A percentile compares a stretch with the other conserved stretches of the same genome.
phyloP scores from a whole-genome alignment of 306 rosid genomes.

The Cicer bijugum region DNA sequence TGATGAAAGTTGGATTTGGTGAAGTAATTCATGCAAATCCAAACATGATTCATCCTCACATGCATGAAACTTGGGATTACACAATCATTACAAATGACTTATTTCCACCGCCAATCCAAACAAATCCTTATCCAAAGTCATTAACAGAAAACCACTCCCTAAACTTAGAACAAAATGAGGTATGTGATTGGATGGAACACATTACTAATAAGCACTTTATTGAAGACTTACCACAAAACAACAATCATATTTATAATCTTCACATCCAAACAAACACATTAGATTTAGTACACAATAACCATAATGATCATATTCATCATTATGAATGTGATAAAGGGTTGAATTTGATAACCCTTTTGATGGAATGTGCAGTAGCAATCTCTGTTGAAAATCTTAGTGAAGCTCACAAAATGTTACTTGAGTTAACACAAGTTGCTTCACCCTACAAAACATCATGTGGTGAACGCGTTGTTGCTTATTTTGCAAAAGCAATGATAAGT shows the following conservation, averaged over 20 bases:
- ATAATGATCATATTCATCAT: neutral
- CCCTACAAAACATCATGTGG: constrained; percentile 80
- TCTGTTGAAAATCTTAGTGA: constrained; percentile 75
- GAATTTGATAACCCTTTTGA: constrained; percentile 64
- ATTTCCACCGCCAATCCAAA: constrained; percentile 50
- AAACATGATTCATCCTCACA: constrained; percentile 59
- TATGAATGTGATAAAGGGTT: constrained; percentile 55
- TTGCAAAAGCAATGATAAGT: constrained; percentile 75
- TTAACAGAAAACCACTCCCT: constrained; percentile 44
- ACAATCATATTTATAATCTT: constrained; percentile 33
- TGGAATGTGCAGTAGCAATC: constrained; percentile 83
- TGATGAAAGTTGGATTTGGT: constrained; percentile 60
- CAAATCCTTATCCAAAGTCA: constrained; percentile 50
- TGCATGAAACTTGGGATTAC: constrained; percentile 59
- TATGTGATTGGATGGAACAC: constrained; percentile 71
- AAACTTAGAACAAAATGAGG: constrained; percentile 57
- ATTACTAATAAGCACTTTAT: constrained; percentile 68
- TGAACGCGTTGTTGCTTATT: constrained; percentile 80
- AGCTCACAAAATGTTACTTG: constrained; percentile 71
- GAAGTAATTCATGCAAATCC: constrained; percentile 58
- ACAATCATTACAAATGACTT: constrained; percentile 40
- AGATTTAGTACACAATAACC: neutral
- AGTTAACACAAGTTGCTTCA: constrained; percentile 72
- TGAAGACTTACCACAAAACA: constrained; percentile 59
- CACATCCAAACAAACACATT: constrained; percentile 50